Conservation (phyloP, 495 filamentous ascomycete genomes). For the Niebla homalea region DNA sequence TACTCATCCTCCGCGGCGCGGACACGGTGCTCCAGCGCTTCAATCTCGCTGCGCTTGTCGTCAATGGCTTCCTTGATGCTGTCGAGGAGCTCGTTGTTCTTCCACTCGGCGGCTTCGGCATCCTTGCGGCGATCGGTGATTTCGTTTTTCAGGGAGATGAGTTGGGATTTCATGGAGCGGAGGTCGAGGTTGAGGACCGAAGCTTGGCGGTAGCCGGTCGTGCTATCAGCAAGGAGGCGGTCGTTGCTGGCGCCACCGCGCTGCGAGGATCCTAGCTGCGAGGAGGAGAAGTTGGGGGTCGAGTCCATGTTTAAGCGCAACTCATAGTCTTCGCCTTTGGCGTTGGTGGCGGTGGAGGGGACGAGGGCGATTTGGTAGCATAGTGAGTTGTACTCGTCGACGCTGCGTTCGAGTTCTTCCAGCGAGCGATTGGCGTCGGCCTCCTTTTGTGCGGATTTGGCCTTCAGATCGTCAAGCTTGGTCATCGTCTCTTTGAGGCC, state of each 20-base stretch:
- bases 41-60: constrained; percentile 83
- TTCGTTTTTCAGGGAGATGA: constrained; percentile 69
- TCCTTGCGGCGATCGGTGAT: constrained; percentile 72
- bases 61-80: constrained; percentile 89
- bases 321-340: constrained; percentile 74
- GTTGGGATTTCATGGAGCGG: constrained; percentile 65
- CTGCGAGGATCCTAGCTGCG: constrained; percentile 48
- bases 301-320: constrained; percentile 54
- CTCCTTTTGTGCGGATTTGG: constrained; percentile 70
- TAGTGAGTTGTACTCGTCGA: constrained; percentile 82
- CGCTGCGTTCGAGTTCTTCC: constrained; percentile 73
- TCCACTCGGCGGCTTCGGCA: constrained; percentile 76
- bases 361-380: constrained; percentile 89
- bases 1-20: constrained; percentile 83
- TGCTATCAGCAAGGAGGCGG: constrained; percentile 64
- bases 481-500: constrained; percentile 59
- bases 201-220: constrained; percentile 76
- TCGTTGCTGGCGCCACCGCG: constrained; percentile 28
- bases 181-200: constrained; percentile 80
- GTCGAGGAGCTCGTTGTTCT: constrained; percentile 80
- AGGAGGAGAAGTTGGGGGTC: constrained; percentile 62
- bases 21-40: constrained; percentile 75
- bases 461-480: constrained; percentile 70
- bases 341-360: constrained; percentile 68
- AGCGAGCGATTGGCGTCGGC: constrained; percentile 66